Percentiles rank a stretch among this genome's conserved stretches.
Conservation (phyloP, 1,284 basidiomycete species). For the Tylopilus orsonianus region DNA sequence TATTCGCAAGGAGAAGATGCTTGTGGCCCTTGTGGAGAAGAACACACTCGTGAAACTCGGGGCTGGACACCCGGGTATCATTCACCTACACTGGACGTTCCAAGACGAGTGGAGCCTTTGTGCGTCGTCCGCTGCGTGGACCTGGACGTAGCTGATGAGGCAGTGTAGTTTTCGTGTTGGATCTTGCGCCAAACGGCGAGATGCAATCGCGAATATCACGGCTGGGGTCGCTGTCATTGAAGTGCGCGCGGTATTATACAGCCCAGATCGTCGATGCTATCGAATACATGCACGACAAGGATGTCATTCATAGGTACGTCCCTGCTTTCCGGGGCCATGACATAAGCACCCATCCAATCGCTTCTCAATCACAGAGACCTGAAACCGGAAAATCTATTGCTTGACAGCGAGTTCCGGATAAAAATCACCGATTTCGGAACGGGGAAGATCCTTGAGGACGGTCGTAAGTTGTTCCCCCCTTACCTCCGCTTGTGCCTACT, state of each 20-base stretch:
- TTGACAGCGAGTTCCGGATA: constrained; percentile 83
- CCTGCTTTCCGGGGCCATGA: constrained; percentile 2
- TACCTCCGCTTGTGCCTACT: not conserved
- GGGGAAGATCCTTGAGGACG: constrained; percentile 78
- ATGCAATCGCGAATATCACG: constrained; percentile 77
- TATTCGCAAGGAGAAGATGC: constrained; percentile 63
- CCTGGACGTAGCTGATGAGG: constrained; percentile 3
- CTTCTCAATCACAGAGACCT: constrained; percentile 55
- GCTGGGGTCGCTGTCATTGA: constrained; percentile 78
- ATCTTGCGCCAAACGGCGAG: constrained; percentile 89
- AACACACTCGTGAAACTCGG: constrained; percentile 62
- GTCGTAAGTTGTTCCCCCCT: constrained; percentile 36
- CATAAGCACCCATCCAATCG: constrained; percentile 8
- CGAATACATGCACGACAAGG: constrained; percentile 85
- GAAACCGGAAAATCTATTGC: constrained; percentile 91
- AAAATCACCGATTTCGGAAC: constrained; percentile 98
- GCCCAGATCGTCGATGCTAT: constrained; percentile 89
- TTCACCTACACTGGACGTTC: constrained; percentile 80
- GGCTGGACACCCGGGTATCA: constrained; percentile 78
- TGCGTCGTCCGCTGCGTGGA: constrained; percentile 30
- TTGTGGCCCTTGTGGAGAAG: constrained; percentile 65
- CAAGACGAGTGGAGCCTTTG: constrained; percentile 84
- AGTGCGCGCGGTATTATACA: constrained; percentile 78
- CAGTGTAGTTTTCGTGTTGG: constrained; percentile 82
- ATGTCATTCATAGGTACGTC: constrained; percentile 80